Conservation (phyloP, 176 grass and related monocot genomes). For the Carex pumila region DNA sequence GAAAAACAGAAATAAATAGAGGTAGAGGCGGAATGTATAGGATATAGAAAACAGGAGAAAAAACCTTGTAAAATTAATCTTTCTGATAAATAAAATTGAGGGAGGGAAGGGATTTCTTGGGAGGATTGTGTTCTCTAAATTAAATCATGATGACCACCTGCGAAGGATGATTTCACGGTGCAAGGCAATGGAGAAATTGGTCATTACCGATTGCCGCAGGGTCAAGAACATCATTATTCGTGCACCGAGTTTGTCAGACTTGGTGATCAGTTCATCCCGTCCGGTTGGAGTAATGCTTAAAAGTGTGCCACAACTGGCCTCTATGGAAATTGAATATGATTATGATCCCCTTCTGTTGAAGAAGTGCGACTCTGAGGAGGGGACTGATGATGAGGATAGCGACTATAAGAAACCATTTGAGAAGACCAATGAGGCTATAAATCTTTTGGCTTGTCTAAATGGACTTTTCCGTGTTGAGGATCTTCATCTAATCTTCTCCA, state of each 20-base stretch:
- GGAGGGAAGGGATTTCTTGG: too few relatives aligned
- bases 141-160: neutral
- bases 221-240: slow-evolving; percentile 13
- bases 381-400: neutral
- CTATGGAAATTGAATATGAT: neutral
- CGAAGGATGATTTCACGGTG: neutral
- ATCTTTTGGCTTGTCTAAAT: slow-evolving; percentile 9
- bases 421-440: neutral
- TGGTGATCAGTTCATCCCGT: neutral
- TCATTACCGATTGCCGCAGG: slow-evolving; percentile 7
- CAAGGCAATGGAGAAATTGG: slow-evolving; percentile 6
- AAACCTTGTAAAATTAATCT: too few relatives aligned
- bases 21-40: too few relatives aligned
- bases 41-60: too few relatives aligned
- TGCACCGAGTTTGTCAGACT: neutral
- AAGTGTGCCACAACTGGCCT: neutral
- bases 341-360: neutral
- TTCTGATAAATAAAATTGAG: too few relatives aligned
- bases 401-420: neutral
- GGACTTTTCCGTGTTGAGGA: neutral
- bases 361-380: neutral
- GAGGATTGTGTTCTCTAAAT: too few relatives aligned
- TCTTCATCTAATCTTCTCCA: slow-evolving; percentile 3
- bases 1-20: too few relatives aligned
- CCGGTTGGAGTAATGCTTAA: neutral